Base-by-base conservation (phyloP, 2,329 filamentous ascomycete species). In the Sporothrix globosa region DNA sequence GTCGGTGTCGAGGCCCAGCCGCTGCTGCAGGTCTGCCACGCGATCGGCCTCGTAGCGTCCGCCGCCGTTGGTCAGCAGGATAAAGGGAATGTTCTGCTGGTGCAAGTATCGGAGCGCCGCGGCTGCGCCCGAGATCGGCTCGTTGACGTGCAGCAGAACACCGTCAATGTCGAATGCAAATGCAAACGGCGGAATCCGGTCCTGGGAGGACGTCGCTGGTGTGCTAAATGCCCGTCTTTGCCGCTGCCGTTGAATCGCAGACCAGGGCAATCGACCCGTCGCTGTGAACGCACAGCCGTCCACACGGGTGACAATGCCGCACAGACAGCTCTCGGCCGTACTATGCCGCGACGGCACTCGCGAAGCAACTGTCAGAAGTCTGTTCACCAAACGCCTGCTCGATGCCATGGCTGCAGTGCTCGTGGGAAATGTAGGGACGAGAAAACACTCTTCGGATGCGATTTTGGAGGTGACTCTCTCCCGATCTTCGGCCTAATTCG, bases 21-120 rank as follows among this genome's bases (percentile, higher is more conserved):
- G 88, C 56, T 85, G 79, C 74, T 87, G 89, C 68, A 96, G 84
- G 72, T 94, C 90, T 9, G 83, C 82, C 41, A 93, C 90, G 21
- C 92, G 87, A 71, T 91, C 89, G 2, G 83, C 83, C 80, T 98
- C 95, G 73, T 89, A 88, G 77, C 91, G 93, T 71, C 96, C 96
- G 54, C 96, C 96, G 75, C 96, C 96, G 80, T 99, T 99, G 71
- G 96, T 99, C 73, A 99, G 85, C 46, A 99, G 88, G 76, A 99
- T 95, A 81, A 97, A 98, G 14, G 94, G 94, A 60, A 97, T 92
- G 61, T 87, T 84, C 76, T 93, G 86, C 61, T 85, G 81, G 75
- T 93, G 88, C 24, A 98, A 88, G 76, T 89, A 90, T 41, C 84
- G 82, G 24, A 99, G 86, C 17, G 93, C 87, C 76, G 92, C 85